Evolutionary conservation across 2,329 filamentous ascomycete species (phyloP).

Genomic region (Zymoseptoria pseudotritici): DNA sequence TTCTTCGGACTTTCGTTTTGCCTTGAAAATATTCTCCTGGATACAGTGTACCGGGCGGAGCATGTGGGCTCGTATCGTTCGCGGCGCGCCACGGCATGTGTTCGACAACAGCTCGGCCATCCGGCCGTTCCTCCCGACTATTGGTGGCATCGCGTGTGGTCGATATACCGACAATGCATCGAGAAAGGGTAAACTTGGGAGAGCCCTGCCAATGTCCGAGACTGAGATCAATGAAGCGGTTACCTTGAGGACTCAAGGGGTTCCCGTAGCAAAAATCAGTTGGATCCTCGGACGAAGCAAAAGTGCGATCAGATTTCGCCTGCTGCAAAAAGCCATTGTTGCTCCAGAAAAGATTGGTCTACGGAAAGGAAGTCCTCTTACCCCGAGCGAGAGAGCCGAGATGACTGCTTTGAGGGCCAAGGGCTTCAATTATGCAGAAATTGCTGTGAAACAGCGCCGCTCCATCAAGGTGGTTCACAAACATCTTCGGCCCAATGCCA

Average conservation of each 20-base stretch:
- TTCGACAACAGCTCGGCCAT: neutral
- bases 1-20: too few species aligned
- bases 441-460: neutral
- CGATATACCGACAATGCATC: neutral
- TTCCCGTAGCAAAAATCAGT: neutral
- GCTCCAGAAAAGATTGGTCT: neutral
- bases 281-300: neutral
- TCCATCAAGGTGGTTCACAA: neutral
- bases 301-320: neutral
- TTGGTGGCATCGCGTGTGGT: neutral
- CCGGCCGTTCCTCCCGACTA: neutral
- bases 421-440: neutral
- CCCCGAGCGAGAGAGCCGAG: neutral
- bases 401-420: neutral
- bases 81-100: neutral
- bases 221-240: neutral
- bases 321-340: neutral
- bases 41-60: neutral
- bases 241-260: neutral
- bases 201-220: neutral
- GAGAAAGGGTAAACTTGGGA: neutral
- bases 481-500: too few species aligned
- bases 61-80: neutral
- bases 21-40: neutral
- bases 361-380: neutral